Evolutionary conservation across 1,139 yeast genomes (phyloP), one percentile per base, ranked within the genome.

Genomic region (Sugiyamaella xylanicola): DNA sequence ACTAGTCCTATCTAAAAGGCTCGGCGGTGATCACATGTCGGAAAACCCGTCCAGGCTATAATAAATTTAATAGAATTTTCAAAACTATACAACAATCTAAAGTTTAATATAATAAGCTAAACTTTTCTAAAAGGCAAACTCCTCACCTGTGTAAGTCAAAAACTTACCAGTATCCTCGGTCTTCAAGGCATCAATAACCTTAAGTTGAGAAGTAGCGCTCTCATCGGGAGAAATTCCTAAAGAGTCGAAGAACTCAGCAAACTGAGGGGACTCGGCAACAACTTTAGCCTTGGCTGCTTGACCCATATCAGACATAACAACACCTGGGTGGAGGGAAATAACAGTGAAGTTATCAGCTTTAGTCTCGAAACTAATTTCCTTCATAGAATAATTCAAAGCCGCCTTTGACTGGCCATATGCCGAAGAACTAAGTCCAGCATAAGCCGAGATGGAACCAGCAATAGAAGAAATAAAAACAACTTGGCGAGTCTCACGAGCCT

Each of bases 121-220:
- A 8, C 4, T 8, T n/a, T 4, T 11, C 15, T 32, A 32, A n/a
- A 32, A 32, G 15, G 37, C 15, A 13, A 2, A 83, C 84, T 13
- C 37, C 37, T 32, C 37, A n/a, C 59, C 59, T 45, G 53, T 55
- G 22, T 37, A 20, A 46, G 27, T 44, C 17, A 48, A 35, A 36
- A 58, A 58, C 51, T 51, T 43, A 4, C 61, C 56, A 2, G 29
- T 51, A 4, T 53, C 52, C 21, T 50, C 45, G 44, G 42, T 16
- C 21, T 40, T 32, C 15, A 53, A 45, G 17, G 53, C 39, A 21
- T 43, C 57, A n/a, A 51, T 41, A 16, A 47, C 52, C 51, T 42
- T 50, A 20, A 55, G 32, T 37, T 27, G 53, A 8, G 17, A 16
- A 22, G 59, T 58, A 3, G 60, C 61, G 47, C 46, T 40, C 45